A percentile compares a stretch with the other conserved stretches of the same genome.
These are phyloP conservation scores for Colletotrichum sp. DNA, from an alignment of 2,329 filamentous ascomycete genomes.

Conservation along the genomic window DNA sequence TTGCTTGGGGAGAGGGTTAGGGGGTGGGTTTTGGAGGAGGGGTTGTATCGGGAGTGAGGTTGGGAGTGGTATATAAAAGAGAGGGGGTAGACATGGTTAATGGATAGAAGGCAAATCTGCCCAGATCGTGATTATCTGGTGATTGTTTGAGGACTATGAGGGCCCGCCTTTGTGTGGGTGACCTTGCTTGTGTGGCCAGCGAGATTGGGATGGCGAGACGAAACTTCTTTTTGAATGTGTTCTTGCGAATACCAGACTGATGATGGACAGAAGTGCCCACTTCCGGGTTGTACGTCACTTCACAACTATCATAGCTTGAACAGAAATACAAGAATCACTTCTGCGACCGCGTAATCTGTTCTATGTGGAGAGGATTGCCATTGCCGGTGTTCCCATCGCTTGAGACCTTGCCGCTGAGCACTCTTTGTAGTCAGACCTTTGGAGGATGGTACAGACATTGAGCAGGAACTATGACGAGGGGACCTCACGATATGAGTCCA, in stretches of 20 bases:
- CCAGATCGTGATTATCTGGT: background rate
- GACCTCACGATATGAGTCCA: too few relatives aligned
- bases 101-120: background rate
- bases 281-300: background rate
- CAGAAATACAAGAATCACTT: too few relatives aligned
- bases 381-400: too few relatives aligned
- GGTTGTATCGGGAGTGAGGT: conserved; percentile 54
- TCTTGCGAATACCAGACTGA: background rate
- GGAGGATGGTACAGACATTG: too few relatives aligned
- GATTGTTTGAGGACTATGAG: background rate
- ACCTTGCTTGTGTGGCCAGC: background rate
- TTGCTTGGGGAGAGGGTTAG: conserved; percentile 64
- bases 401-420: too few relatives aligned
- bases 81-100: background rate
- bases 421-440: too few relatives aligned
- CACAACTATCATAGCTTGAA: too few relatives aligned
- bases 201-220: background rate
- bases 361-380: too few relatives aligned
- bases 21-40: conserved; percentile 60
- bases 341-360: too few relatives aligned
- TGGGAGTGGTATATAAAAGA: background rate
- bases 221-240: background rate
- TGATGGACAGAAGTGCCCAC: background rate
- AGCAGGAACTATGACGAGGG: too few relatives aligned
- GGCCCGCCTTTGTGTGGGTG: background rate